Base-by-base conservation (phyloP, 1,139 yeast genomes). In the Lodderomyces metapsilosis region DNA sequence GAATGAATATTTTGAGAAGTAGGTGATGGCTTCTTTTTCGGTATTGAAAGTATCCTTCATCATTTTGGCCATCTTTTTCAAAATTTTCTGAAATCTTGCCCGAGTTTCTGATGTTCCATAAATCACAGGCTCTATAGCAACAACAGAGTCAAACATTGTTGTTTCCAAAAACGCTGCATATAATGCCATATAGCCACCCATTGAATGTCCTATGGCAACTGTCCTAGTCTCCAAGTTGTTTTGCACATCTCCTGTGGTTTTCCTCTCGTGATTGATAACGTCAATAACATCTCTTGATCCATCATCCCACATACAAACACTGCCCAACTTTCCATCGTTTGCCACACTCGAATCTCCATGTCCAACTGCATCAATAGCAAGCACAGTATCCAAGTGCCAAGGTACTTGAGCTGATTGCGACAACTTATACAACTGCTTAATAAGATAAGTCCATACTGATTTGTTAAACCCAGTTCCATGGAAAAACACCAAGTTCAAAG, bases 381-480 rank as follows among this genome's bases (percentile, higher is more conserved):
- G 55, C 4, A 78, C 61, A 1, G 63, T 43, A 38, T 65, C 67
- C 38, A 70, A 47, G 43, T 56, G 56, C 73, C 73, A 70, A 21
- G 50, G 43, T 12, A 53, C 43, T 22, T 40, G 40, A 12, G 20
- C 32, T 2, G 43, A 38, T 31, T 50, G 50, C n/a, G 62, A 51
- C 10, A 50, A 35, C 30, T 64, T 67, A 40, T 66, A 68, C 35
- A 80, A 56, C 52, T 68, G 64, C 25, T 68, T 66, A 42, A 83
- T 71, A 56, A 78, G 74, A 53, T 78, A 79, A 36, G 70, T 68
- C 91, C 91, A 85, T 2, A 80, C 50, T 18, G 75, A 69, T 51
- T 82, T 82, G 52, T 75, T 76, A 82, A 83, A 78, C 2, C 89
- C 89, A 4, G 85, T 80, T 0, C 89, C 92, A 54, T 83, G 85